Conservation (phyloP, 1,284 basidiomycete species). For the Volvariella volvacea region DNA sequence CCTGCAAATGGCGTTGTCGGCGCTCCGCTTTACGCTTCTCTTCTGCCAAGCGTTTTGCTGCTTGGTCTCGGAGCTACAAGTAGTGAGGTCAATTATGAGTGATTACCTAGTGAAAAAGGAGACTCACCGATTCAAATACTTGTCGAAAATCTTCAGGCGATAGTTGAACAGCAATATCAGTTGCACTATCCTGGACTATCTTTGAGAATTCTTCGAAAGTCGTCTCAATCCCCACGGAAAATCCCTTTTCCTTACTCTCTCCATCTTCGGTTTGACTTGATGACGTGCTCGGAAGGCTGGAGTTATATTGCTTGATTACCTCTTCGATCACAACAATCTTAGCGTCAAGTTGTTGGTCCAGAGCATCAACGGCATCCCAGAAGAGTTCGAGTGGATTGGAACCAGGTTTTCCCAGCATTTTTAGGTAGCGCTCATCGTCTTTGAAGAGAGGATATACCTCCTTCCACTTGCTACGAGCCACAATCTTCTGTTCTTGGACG, state of each 20-base stretch:
- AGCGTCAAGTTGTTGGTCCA: conserved; percentile 80
- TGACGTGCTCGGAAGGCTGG: background rate
- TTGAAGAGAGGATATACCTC: conserved; percentile 74
- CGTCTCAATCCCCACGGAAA: conserved; percentile 50
- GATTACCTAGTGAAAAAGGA: conserved; percentile 3
- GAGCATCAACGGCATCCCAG: conserved; percentile 87
- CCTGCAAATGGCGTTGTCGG: conserved; percentile 80
- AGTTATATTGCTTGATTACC: conserved; percentile 47
- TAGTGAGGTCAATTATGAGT: conserved; percentile 7
- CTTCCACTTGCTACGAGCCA: conserved; percentile 87
- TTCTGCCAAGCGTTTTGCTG: conserved; percentile 70
- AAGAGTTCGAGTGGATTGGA: conserved; percentile 94
- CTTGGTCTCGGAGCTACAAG: conserved; percentile 61
- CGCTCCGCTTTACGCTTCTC: conserved; percentile 80
- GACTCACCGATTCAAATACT: conserved; percentile 63
- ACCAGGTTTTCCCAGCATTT: conserved; percentile 86
- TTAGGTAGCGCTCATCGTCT: conserved; percentile 76
- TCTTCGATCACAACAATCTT: conserved; percentile 62
- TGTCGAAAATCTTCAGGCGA: conserved; percentile 48
- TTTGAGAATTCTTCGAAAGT: conserved; percentile 53
- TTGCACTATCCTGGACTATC: conserved; percentile 48
- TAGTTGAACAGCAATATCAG: conserved; percentile 41
- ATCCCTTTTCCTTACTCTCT: conserved; percentile 29
- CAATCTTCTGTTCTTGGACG: conserved; percentile 61
- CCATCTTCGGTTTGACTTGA: conserved; percentile 23